Evolutionary conservation across 352 stramenopile species (phyloP), one percentile per base, ranked within the genome.

Genomic region (Globisporangium spiculum): DNA sequence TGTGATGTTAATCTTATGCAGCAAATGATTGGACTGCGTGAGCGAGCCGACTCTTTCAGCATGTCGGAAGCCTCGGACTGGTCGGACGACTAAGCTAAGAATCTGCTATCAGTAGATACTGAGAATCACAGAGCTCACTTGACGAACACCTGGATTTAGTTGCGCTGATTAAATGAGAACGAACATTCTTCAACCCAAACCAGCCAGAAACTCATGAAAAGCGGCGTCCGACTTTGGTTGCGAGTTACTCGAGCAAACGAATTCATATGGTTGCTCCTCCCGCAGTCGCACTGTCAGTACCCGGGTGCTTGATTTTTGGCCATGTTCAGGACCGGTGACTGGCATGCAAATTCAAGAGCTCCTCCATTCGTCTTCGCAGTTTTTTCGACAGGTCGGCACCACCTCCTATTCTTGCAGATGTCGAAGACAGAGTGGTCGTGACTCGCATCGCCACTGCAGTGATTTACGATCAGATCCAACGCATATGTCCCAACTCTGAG

Each of bases 61-160:
- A 81, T 96, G 79, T 94, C 86, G 16, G 85, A 93, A 69, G 84
- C 85, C 7, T 96, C 88, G 3, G 88, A 96, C 66, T 96, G 88
- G 88, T 96, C 88, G 24, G 88, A 96, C 58, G 82, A 96, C 14
- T 93, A 75, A 52, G 18, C 41, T 52, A 52, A 20, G 6, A 52
- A 9, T 22, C 1, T 4, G 2, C 44, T 10, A 52, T 20, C 12
- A n/a, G 2, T 52, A 22, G 44, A 24, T 52, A 6, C 44, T 24
- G 44, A 52, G 18, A 52, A 22, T 20, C 12, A 48, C 16, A n/a
- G 7, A 20, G 16, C 41, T 50, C 41, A 22, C 41, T 22, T 16
- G 41, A n/a, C 16, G 20, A 50, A n/a, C 16, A 50, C 16, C n/a
- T 50, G 41, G 2, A n/a, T 12, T 52, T 52, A 12, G 44, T 22